Evolutionary conservation across 1,284 basidiomycete genomes (phyloP).

Genomic region (Ceratobasidium theobromae): DNA sequence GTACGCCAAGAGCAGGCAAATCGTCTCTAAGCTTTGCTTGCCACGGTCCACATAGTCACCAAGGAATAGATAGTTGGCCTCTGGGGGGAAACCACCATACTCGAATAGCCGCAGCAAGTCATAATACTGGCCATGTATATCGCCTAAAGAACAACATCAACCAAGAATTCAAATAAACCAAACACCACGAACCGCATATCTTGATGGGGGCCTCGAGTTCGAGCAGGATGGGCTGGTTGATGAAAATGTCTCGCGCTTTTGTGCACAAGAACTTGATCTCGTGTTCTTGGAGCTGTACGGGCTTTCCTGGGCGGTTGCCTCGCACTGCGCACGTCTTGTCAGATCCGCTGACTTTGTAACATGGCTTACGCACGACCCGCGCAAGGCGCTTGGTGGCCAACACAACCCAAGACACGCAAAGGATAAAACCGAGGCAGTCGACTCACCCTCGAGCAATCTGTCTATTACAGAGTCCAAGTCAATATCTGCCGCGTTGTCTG

Average conservation of each 20-base stretch:
- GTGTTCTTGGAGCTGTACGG: conserved; percentile 91
- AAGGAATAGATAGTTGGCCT: conserved; percentile 94
- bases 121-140: conserved; percentile 96
- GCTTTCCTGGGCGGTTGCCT: conserved; percentile 91
- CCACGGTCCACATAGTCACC: conserved; percentile 96
- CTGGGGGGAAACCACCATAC: conserved; percentile 93
- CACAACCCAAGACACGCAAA: not conserved
- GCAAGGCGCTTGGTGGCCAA: not conserved
- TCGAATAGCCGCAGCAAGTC: conserved; percentile 92
- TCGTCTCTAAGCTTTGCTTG: conserved; percentile 92
- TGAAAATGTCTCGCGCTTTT: conserved; percentile 93
- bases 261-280: conserved; percentile 96
- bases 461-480: conserved; percentile 98
- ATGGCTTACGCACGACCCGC: not conserved
- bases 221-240: conserved; percentile 91
- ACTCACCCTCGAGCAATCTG: conserved; percentile 90
- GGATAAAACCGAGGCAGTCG: conserved; percentile 37
- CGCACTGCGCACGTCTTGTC: conserved; percentile 59
- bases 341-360: not conserved
- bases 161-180: not conserved
- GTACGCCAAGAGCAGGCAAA: conserved; percentile 87
- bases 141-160: conserved; percentile 54
- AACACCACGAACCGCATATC: conserved; percentile 79
- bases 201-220: conserved; percentile 96
- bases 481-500: conserved; percentile 64